Percentiles rank a stretch among this genome's conserved stretches.
Conservation (phyloP, 2,329 filamentous ascomycete genomes). For the Hawksworthiomyces lignivorus region DNA sequence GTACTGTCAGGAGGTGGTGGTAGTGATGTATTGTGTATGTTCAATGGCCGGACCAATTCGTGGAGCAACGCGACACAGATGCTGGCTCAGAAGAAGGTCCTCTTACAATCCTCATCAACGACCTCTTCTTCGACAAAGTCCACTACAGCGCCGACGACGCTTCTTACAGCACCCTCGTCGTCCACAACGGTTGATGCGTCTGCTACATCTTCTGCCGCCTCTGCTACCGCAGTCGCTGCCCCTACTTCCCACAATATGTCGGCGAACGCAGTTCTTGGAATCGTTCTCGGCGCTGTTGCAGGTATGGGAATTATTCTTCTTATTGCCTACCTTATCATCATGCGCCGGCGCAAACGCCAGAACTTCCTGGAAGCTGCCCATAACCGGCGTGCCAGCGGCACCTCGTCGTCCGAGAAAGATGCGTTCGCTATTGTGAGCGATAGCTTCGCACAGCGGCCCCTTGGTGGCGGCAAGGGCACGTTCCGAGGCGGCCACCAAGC, state of each 20-base stretch:
- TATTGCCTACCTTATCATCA: constrained; percentile 61
- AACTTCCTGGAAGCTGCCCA: constrained; percentile 41
- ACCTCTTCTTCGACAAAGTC: constrained; percentile 23
- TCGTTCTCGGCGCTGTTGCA: constrained; percentile 73
- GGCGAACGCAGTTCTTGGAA: constrained; percentile 61
- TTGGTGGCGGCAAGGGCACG: constrained; percentile 22
- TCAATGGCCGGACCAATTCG: constrained; percentile 64
- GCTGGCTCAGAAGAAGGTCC: constrained; percentile 38
- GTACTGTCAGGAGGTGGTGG: constrained; percentile 68
- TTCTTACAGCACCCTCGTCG: constrained; percentile 7
- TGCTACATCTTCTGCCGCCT: constrained; percentile 20
- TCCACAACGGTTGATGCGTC: constrained; percentile 18
- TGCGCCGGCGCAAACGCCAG: constrained; percentile 47
- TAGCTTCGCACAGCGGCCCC: constrained; percentile 27
- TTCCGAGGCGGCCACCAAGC: constrained; percentile 46
- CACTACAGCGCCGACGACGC: constrained; percentile 13
- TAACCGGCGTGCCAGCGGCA: constrained; percentile 33
- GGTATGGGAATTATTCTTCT: constrained; percentile 65
- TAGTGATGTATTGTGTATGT: constrained; percentile 64
- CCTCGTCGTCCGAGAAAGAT: constrained; percentile 50
- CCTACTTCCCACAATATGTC: constrained; percentile 23
- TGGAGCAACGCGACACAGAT: constrained; percentile 68
- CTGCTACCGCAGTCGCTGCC: constrained; percentile 17
- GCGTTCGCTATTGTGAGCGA: constrained; percentile 40
- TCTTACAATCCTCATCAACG: constrained; percentile 26